phyloP scores from a whole-genome alignment of 106 monocot genomes.

The Phalaenopsis aphrodite region DNA sequence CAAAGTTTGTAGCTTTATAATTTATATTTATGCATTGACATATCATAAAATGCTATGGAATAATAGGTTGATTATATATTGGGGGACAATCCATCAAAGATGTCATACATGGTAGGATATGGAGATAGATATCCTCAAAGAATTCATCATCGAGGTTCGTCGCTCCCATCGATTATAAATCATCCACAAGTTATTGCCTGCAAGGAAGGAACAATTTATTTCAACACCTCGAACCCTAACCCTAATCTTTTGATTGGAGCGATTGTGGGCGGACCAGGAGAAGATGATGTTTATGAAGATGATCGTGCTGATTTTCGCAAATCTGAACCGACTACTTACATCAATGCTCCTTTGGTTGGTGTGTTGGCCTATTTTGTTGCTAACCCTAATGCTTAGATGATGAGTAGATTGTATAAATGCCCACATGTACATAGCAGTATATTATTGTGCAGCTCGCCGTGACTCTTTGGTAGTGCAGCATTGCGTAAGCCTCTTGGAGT shows the following conservation, averaged over 20 bases:
- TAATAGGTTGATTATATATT: slow-evolving; percentile 72
- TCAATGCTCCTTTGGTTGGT: slow-evolving; percentile 94
- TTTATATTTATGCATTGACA: not conserved
- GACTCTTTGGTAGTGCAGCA: no score
- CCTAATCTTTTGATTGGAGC: slow-evolving; percentile 66
- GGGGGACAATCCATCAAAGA: slow-evolving; percentile 84
- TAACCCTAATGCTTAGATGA: slow-evolving; percentile 19
- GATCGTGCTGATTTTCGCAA: slow-evolving; percentile 77
- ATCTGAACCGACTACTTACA: slow-evolving; percentile 96
- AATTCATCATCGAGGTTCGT: slow-evolving; percentile 85
- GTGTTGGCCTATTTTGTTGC: slow-evolving; percentile 74
- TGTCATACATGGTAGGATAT: slow-evolving; percentile 98
- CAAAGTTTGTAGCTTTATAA: not conserved
- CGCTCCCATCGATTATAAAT: slow-evolving; percentile 49
- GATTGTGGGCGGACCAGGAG: slow-evolving; percentile 86
- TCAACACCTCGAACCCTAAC: slow-evolving; percentile 41
- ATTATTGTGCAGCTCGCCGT: not conserved
- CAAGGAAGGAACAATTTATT: slow-evolving; percentile 76
- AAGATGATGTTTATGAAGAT: slow-evolving; percentile 75
- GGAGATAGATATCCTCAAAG: slow-evolving; percentile 54
- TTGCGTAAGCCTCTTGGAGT: no score
- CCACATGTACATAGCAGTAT: not conserved
- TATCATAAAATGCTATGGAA: not conserved
- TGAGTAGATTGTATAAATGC: not conserved
- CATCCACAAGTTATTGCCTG: slow-evolving; percentile 57